These are phyloP conservation scores for Lactarius tabidus DNA, from an alignment of 768 basidiomycete genomes.

Conservation along the genomic window DNA sequence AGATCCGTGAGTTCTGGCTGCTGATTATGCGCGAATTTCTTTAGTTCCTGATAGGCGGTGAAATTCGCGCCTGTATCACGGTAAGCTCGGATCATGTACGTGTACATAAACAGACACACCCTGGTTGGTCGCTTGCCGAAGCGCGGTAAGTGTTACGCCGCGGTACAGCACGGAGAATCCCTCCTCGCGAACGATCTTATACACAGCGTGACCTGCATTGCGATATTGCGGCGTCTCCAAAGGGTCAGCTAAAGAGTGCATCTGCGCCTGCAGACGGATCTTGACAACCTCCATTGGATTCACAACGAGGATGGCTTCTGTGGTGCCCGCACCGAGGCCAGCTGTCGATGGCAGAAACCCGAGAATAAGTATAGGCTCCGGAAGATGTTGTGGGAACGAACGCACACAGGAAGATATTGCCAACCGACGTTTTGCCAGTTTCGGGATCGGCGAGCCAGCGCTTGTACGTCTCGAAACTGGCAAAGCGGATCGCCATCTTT, in stretches of 20 bases:
- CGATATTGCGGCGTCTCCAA: constrained; percentile 90
- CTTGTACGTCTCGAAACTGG: constrained; percentile 96
- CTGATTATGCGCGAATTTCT: constrained; percentile 68
- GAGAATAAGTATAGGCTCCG: not conserved
- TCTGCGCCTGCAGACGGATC: constrained; percentile 95
- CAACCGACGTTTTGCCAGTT: constrained; percentile 76
- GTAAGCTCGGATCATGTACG: not conserved
- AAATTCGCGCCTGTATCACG: constrained; percentile 78
- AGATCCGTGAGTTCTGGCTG: constrained; percentile 80
- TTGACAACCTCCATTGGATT: constrained; percentile 99
- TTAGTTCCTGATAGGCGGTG: constrained; percentile 96
- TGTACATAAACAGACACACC: constrained; percentile 42
- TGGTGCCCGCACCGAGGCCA: constrained; percentile 91
- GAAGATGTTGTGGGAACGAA: constrained; percentile 7
- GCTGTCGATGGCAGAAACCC: constrained; percentile 43
- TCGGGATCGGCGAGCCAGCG: constrained; percentile 66
- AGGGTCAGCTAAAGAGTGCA: constrained; percentile 95
- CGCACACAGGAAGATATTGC: constrained; percentile 83
- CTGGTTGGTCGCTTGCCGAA: constrained; percentile 97
- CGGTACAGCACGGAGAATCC: constrained; percentile 82
- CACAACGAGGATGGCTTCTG: constrained; percentile 91
- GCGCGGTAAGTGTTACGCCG: constrained; percentile 88
- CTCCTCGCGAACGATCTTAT: constrained; percentile 91
- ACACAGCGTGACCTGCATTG: constrained; percentile 95
- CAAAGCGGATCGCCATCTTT: constrained; percentile 99